phyloP scores from a whole-genome alignment of 352 stramenopile genomes.

The Lagenidium sp. region DNA sequence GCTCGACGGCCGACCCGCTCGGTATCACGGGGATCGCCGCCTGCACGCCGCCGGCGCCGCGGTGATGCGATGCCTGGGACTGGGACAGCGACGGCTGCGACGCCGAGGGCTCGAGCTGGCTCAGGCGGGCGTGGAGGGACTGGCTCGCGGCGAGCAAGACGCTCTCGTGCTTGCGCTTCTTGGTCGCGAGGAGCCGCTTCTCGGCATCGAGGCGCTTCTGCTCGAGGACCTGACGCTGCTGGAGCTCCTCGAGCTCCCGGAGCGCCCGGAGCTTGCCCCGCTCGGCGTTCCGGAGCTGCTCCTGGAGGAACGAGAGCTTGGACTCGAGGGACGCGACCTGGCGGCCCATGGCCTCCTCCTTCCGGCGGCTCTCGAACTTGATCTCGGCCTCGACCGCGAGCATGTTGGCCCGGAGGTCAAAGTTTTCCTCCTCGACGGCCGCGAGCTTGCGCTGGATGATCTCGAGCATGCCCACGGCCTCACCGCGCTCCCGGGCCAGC shows the following conservation, averaged over 20 bases:
- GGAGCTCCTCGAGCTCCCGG: conserved; percentile 43
- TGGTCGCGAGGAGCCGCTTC: conserved; percentile 50
- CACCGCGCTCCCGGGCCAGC: conserved; percentile 38
- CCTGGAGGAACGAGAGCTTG: conserved; percentile 33
- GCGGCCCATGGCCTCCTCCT: conserved; percentile 27
- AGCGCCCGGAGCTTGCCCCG: conserved; percentile 37
- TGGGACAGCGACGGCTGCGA: too few relatives aligned
- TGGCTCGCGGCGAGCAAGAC: conserved; percentile 42
- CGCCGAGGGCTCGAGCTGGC: conserved; percentile 10
- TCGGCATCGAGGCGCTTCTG: conserved; percentile 59
- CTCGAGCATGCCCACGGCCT: conserved; percentile 42
- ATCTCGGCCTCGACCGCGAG: conserved; percentile 40
- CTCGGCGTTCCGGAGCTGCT: conserved; percentile 51
- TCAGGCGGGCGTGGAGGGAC: conserved; percentile 19
- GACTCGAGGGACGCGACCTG: conserved; percentile 45
- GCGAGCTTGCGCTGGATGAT: conserved; percentile 36
- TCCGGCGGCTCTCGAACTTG: conserved; percentile 27
- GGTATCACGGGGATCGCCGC: neutral
- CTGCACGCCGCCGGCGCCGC: neutral
- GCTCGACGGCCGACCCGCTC: neutral
- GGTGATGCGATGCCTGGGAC: too few relatives aligned
- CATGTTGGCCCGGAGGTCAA: conserved; percentile 47
- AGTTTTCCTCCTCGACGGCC: conserved; percentile 51
- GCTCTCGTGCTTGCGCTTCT: conserved; percentile 50
- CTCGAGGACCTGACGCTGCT: conserved; percentile 46